A percentile compares a stretch with the other conserved stretches of the same genome.
Conservation (phyloP, 495 filamentous ascomycete genomes). For the Penicillium angulare region DNA sequence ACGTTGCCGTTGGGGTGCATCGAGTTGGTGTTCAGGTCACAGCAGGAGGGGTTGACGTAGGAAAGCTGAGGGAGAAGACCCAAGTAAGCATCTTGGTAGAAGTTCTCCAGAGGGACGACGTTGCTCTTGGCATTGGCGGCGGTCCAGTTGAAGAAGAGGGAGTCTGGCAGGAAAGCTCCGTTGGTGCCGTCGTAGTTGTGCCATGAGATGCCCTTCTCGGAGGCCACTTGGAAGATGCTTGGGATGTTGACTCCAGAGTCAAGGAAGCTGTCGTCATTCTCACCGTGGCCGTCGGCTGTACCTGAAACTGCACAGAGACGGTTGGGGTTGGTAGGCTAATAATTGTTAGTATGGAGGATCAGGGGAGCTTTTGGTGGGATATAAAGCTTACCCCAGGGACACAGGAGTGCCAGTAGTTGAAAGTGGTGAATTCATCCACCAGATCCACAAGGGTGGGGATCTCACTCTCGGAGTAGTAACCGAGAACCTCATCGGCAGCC, state of each 20-base stretch:
- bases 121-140: slow-evolving; percentile 30
- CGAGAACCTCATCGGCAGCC: slow-evolving; percentile 44
- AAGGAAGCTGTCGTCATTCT: slow-evolving; percentile 45
- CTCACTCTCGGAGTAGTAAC: slow-evolving; percentile 51
- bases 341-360: slow-evolving; percentile 4
- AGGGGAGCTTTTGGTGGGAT: neutral
- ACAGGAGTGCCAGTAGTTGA: slow-evolving; percentile 54
- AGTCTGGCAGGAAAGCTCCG: slow-evolving; percentile 34
- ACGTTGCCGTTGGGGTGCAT: slow-evolving; percentile 51
- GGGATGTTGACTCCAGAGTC: slow-evolving; percentile 32
- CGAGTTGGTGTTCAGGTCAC: slow-evolving; percentile 45
- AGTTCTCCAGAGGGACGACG: slow-evolving; percentile 36
- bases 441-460: slow-evolving; percentile 46
- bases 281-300: slow-evolving; percentile 47
- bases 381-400: slow-evolving; percentile 43
- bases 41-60: slow-evolving; percentile 57
- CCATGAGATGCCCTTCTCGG: slow-evolving; percentile 45
- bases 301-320: slow-evolving; percentile 45
- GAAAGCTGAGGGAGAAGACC: slow-evolving; percentile 47
- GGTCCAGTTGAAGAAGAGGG: slow-evolving; percentile 49
- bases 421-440: slow-evolving; percentile 50
- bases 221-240: slow-evolving; percentile 48
- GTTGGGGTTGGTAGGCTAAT: slow-evolving; percentile 51
- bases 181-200: slow-evolving; percentile 49
- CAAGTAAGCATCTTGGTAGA: slow-evolving; percentile 42